phyloP scores from a whole-genome alignment of 2,329 filamentous ascomycete genomes.

The Scedosporium aurantiacum region DNA sequence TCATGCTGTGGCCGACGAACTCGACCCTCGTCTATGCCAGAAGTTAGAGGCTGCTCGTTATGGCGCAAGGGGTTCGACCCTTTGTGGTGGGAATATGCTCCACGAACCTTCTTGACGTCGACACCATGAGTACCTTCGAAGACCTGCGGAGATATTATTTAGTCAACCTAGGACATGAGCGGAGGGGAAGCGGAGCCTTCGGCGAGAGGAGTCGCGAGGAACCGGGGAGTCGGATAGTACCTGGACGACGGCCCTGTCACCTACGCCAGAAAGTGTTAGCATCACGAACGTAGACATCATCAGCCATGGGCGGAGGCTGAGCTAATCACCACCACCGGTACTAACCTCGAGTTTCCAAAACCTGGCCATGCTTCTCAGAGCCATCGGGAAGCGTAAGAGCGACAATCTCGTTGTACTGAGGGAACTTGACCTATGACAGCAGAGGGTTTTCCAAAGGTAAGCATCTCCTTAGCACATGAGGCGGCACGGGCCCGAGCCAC shows the following conservation, averaged over 20 bases:
- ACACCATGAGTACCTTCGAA: slow-evolving; percentile 96
- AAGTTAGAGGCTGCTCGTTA: slow-evolving; percentile 15
- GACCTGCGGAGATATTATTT: slow-evolving; percentile 38
- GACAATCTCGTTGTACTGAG: slow-evolving; percentile 95
- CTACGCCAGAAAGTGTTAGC: slow-evolving; percentile 30
- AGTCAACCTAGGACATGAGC: not conserved
- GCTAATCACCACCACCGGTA: not conserved
- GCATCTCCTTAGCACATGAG: slow-evolving; percentile 6
- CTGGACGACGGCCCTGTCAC: slow-evolving; percentile 90
- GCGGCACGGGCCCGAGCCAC: not conserved
- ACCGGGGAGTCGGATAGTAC: slow-evolving; percentile 34
- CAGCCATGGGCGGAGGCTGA: not conserved
- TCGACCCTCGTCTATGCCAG: slow-evolving; percentile 75
- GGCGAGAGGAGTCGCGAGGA: not conserved
- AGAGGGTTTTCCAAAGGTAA: slow-evolving; percentile 12
- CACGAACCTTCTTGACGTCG: slow-evolving; percentile 90
- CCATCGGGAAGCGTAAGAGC: slow-evolving; percentile 92
- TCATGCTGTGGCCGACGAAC: slow-evolving; percentile 92
- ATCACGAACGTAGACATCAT: slow-evolving; percentile 7
- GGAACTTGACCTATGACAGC: slow-evolving; percentile 75
- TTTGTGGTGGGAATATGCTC: not conserved
- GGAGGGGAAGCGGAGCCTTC: not conserved
- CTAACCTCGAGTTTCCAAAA: slow-evolving; percentile 90
- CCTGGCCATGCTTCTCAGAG: slow-evolving; percentile 84
- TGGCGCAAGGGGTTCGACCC: not conserved